Evolutionary conservation across 2,329 filamentous ascomycete species (phyloP).

Genomic region (Paraphaeosphaeria sporulosa): DNA sequence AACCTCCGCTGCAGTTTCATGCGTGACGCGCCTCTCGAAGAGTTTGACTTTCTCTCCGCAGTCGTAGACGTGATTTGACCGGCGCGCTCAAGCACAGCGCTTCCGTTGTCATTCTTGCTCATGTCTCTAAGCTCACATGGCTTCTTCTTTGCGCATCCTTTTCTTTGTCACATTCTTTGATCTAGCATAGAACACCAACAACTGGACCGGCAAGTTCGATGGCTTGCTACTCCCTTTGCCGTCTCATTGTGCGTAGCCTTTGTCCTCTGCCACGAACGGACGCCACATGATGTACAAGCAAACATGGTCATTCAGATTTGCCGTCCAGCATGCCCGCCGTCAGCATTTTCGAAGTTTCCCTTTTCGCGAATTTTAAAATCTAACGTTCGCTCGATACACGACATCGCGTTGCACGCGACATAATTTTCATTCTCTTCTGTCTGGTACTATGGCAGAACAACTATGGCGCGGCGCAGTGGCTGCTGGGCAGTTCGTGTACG

Average conservation of each 20-base stretch:
- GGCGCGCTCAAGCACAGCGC: background rate
- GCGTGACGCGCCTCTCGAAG: background rate
- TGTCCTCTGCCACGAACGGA: background rate
- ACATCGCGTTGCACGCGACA: background rate
- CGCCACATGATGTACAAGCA: background rate
- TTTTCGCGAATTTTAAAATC: background rate
- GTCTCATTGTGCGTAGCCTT: slow-evolving; percentile 5
- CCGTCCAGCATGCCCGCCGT: background rate
- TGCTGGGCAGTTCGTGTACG: background rate
- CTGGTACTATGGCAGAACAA: background rate
- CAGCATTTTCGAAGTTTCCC: background rate
- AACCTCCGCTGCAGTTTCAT: background rate
- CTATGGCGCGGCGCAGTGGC: background rate
- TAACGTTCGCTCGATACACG: background rate
- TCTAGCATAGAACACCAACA: background rate
- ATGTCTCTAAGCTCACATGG: background rate
- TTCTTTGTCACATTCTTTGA: background rate
- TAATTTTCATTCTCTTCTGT: background rate
- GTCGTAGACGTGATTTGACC: background rate
- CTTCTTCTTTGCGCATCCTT: background rate
- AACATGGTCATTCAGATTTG: background rate
- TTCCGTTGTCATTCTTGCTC: background rate
- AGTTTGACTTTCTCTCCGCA: background rate
- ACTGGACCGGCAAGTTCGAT: background rate
- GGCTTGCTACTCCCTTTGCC: background rate